Evolutionary conservation across 2,329 filamentous ascomycete species (phyloP).

Genomic region (Calonectria montana): DNA sequence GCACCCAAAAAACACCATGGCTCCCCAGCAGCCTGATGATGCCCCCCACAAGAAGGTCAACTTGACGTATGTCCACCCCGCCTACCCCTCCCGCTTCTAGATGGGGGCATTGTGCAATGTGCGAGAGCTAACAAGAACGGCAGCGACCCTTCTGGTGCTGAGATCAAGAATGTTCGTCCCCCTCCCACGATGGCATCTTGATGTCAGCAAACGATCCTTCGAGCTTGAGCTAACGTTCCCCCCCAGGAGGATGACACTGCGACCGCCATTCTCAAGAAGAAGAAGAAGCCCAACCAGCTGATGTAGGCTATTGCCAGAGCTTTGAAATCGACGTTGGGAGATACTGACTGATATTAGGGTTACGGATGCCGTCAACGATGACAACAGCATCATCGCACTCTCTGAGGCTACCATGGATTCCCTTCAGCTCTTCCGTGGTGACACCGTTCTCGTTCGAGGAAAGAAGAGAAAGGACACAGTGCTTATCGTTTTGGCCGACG

Average conservation of each 20-base stretch:
- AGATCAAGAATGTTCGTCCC: constrained; percentile 80
- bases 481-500: constrained; percentile 95
- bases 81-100: background rate
- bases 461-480: constrained; percentile 99
- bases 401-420: constrained; percentile 99
- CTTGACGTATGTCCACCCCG: constrained; percentile 71
- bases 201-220: constrained; percentile 20
- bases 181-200: constrained; percentile 15
- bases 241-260: constrained; percentile 86
- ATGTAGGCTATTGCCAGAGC: constrained; percentile 72
- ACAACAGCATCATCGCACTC: constrained; percentile 98
- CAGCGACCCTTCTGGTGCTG: constrained; percentile 90
- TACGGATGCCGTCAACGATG: constrained; percentile 98
- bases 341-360: constrained; percentile 70
- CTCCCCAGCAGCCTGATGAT: constrained; percentile 70
- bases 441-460: constrained; percentile 97
- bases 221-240: constrained; percentile 48
- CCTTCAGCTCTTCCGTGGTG: constrained; percentile 97
- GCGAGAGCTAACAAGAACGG: constrained; percentile 50
- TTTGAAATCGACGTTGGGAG: background rate
- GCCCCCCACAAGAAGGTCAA: constrained; percentile 80
- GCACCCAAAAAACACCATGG: constrained; percentile 68
- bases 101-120: background rate
- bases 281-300: constrained; percentile 99
- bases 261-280: constrained; percentile 99